Percentiles rank a stretch among this genome's conserved stretches.
Evolutionary conservation across 148 eudicot species (phyloP).

Genomic region (Pharnaceum exiguum): DNA sequence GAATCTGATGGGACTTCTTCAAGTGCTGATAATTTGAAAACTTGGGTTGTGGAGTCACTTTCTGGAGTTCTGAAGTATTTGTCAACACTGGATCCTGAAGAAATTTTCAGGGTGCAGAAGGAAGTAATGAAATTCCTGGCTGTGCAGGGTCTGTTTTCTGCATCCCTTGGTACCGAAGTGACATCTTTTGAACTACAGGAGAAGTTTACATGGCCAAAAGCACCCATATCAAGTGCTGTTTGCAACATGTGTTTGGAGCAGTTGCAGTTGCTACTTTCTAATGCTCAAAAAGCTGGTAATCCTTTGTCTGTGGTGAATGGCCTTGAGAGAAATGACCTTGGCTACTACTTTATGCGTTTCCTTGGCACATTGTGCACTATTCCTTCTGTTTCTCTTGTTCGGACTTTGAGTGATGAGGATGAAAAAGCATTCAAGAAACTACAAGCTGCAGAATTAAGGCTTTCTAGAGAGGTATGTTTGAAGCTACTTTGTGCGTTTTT

Average conservation of each 20-base stretch:
- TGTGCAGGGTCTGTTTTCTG: constrained; percentile 93
- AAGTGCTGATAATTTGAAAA: constrained; percentile 62
- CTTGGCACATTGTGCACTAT: constrained; percentile 71
- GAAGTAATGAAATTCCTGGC: constrained; percentile 91
- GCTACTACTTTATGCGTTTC: constrained; percentile 81
- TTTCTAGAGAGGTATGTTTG: constrained; percentile 67
- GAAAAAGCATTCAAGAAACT: constrained; percentile 71
- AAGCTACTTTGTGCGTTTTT: not conserved
- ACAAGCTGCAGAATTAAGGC: constrained; percentile 68
- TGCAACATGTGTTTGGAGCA: constrained; percentile 83
- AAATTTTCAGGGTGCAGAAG: constrained; percentile 67
- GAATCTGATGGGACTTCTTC: constrained; percentile 45
- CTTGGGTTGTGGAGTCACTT: constrained; percentile 85
- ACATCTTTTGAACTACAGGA: constrained; percentile 93
- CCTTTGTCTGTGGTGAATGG: constrained; percentile 47
- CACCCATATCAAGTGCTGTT: constrained; percentile 73
- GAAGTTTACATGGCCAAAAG: constrained; percentile 89
- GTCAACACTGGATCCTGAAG: constrained; percentile 66
- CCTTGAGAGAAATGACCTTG: constrained; percentile 80
- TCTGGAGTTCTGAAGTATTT: constrained; percentile 59
- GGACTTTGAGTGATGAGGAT: constrained; percentile 70
- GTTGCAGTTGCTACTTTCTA: constrained; percentile 72
- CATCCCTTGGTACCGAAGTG: constrained; percentile 92
- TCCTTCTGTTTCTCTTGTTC: constrained; percentile 85
- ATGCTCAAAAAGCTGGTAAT: constrained; percentile 77